Conservation (phyloP, 345 rosid species). For the Eucalyptus guilfoylei region DNA sequence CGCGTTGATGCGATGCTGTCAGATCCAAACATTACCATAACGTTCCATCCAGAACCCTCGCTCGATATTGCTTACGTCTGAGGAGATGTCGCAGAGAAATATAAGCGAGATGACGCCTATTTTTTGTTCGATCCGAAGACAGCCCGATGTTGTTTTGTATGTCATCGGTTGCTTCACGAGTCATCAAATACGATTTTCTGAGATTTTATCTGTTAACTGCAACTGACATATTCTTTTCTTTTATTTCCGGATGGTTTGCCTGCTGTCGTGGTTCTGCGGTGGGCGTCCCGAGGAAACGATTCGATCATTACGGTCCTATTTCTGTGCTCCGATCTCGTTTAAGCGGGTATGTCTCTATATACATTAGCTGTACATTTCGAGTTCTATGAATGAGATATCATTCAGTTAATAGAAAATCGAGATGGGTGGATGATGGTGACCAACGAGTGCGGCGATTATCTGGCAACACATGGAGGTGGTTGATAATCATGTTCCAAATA, state of each 20-base stretch:
- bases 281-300: not conserved
- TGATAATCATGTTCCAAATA: not conserved
- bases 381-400: not conserved
- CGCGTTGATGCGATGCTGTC: too few relatives aligned
- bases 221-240: not conserved
- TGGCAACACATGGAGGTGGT: not conserved
- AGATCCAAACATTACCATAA: too few relatives aligned
- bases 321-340: not conserved
- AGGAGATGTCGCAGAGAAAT: too few relatives aligned
- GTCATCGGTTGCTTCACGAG: not conserved
- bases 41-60: too few relatives aligned
- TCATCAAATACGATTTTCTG: not conserved
- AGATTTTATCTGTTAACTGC: not conserved
- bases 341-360: not conserved
- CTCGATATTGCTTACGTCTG: too few relatives aligned
- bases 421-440: not conserved
- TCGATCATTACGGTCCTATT: not conserved
- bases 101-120: not conserved
- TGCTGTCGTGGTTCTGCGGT: not conserved
- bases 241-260: not conserved
- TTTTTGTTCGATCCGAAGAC: not conserved
- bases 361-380: not conserved
- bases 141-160: not conserved
- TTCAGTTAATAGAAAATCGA: not conserved
- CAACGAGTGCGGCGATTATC: not conserved